A percentile compares a stretch with the other conserved stretches of the same genome.
Evolutionary conservation across 306 rosid genomes (phyloP).

Genomic region (Myrica gale): DNA sequence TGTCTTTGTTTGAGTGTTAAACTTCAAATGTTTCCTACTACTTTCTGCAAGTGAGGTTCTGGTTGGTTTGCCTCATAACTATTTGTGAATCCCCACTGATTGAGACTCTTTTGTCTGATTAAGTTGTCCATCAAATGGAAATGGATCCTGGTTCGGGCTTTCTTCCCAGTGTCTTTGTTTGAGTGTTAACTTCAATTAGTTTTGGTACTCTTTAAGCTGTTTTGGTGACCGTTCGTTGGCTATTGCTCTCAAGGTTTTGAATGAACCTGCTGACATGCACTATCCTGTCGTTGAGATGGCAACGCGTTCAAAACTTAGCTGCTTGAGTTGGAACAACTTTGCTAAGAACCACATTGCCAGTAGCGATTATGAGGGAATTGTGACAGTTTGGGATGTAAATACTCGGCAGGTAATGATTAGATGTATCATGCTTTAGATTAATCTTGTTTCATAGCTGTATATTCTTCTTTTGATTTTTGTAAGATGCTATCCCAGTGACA

Average conservation of each 20-base stretch:
- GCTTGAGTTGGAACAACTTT: slow-evolving; percentile 96
- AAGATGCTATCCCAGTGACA: slow-evolving; percentile 17
- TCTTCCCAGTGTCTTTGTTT: too few species aligned
- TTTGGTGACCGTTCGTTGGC: slow-evolving; percentile 14
- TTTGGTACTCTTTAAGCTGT: not conserved
- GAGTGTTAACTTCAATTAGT: not conserved
- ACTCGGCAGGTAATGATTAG: slow-evolving; percentile 72
- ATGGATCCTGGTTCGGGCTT: not conserved
- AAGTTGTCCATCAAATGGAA: slow-evolving; percentile 2
- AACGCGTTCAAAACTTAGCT: slow-evolving; percentile 94
- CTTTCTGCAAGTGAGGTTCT: not conserved
- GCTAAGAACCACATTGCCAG: slow-evolving; percentile 93
- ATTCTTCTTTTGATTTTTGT: slow-evolving; percentile 19
- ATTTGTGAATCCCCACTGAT: not conserved
- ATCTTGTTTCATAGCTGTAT: not conserved
- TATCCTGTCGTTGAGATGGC: slow-evolving; percentile 96
- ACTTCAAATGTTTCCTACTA: not conserved
- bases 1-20: not conserved
- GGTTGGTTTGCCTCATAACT: not conserved
- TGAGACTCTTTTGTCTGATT: not conserved
- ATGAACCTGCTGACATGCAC: slow-evolving; percentile 81
- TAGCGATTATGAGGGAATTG: slow-evolving; percentile 96
- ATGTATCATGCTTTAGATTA: slow-evolving; percentile 15
- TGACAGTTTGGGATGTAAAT: slow-evolving; percentile 93
- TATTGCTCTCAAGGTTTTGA: slow-evolving; percentile 69